These are phyloP conservation scores for Psilocybe cyanescens DNA, from an alignment of 768 basidiomycete genomes.

Conservation along the genomic window DNA sequence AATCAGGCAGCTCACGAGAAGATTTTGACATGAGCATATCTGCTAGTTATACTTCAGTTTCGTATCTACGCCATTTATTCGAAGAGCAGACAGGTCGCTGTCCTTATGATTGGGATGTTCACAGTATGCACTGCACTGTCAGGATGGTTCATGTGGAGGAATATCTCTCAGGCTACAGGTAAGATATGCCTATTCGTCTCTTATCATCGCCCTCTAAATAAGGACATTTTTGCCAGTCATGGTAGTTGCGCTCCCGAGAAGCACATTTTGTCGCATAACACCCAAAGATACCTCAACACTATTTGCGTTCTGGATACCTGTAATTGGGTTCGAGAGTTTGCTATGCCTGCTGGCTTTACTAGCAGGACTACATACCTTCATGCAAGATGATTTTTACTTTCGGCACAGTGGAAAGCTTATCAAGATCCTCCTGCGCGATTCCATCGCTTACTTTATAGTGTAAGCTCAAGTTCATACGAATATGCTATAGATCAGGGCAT, in stretches of 20 bases:
- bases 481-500: too few species aligned
- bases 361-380: background rate
- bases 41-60: slow-evolving; percentile 1
- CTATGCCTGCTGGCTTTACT: background rate
- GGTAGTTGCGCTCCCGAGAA: background rate
- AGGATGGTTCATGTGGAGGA: background rate
- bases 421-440: slow-evolving; percentile 2
- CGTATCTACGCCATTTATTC: slow-evolving; percentile 7
- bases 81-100: background rate
- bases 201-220: background rate
- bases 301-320: slow-evolving; percentile 7
- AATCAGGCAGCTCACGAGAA: too few species aligned
- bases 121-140: background rate
- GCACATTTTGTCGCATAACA: background rate
- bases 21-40: too few species aligned
- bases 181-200: background rate
- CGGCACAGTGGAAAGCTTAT: background rate
- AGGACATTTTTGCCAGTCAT: background rate
- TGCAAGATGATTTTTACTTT: background rate
- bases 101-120: background rate
- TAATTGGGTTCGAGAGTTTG: slow-evolving; percentile 1
- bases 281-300: background rate
- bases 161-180: background rate
- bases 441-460: slow-evolving; percentile 1
- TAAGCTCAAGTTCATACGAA: background rate